Conservation (phyloP, 1,284 basidiomycete species). For the Rhodofomes roseus region DNA sequence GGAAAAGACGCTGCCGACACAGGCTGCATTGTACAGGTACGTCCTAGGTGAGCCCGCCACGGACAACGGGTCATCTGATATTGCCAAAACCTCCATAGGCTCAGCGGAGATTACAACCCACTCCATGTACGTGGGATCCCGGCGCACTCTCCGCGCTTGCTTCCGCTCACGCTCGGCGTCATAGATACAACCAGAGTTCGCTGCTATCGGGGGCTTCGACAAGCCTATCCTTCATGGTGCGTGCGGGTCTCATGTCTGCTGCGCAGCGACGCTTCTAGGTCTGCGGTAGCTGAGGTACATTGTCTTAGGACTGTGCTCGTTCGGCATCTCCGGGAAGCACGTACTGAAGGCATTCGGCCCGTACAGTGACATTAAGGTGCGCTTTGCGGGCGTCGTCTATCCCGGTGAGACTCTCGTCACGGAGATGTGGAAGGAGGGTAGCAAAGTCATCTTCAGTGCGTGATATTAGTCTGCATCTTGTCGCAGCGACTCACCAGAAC, state of each 20-base stretch:
- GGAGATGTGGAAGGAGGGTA: constrained; percentile 96
- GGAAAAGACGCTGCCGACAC: constrained; percentile 79
- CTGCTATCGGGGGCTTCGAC: constrained; percentile 92
- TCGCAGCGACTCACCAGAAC: background rate
- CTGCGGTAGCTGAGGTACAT: background rate
- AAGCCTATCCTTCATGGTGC: constrained; percentile 79
- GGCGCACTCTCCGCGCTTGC: background rate
- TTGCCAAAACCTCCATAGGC: constrained; percentile 32
- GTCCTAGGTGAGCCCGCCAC: constrained; percentile 17
- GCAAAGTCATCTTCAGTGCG: constrained; percentile 90
- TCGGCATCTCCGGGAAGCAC: constrained; percentile 96
- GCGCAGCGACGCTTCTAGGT: background rate
- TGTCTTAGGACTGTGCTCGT: constrained; percentile 73
- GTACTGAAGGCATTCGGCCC: constrained; percentile 84
- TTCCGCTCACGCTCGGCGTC: background rate
- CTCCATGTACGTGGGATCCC: constrained; percentile 62
- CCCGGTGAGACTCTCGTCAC: constrained; percentile 95
- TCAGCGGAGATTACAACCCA: constrained; percentile 91
- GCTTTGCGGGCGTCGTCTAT: constrained; percentile 89
- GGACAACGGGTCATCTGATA: constrained; percentile 2
- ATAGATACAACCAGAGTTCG: constrained; percentile 92
- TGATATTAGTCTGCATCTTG: constrained; percentile 12
- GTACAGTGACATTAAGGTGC: constrained; percentile 94
- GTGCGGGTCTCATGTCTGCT: constrained; percentile 9
- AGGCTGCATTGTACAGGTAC: constrained; percentile 89